Conservation (phyloP, 495 filamentous ascomycete species). For the Hypoxylon fragiforme region DNA sequence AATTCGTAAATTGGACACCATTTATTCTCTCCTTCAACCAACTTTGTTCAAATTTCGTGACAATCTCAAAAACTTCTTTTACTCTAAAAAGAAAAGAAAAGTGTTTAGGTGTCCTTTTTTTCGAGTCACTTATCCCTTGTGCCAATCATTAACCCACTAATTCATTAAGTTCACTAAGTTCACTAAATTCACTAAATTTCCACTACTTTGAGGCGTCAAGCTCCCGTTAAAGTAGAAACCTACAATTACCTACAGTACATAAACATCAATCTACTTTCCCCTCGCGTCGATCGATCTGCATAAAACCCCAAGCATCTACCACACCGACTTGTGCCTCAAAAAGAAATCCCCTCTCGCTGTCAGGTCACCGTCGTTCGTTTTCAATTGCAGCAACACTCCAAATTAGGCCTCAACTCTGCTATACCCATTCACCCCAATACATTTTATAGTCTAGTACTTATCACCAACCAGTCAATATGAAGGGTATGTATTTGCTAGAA, state of each 20-base stretch:
- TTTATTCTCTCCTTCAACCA: slow-evolving; percentile 17
- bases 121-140: background rate
- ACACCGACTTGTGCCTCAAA: slow-evolving; percentile 21
- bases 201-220: background rate
- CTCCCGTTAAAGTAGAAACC: too few species aligned
- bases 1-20: slow-evolving; percentile 18
- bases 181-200: too few species aligned
- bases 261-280: too few species aligned
- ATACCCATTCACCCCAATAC: slow-evolving; percentile 11
- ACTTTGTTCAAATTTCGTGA: slow-evolving; percentile 12
- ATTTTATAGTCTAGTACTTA: background rate
- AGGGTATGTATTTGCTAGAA: slow-evolving; percentile 39
- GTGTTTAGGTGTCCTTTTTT: background rate
- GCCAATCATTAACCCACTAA: background rate
- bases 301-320: background rate
- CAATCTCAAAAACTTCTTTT: too few species aligned
- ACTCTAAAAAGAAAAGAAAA: slow-evolving; percentile 1
- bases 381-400: slow-evolving; percentile 4
- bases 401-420: background rate
- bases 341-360: slow-evolving; percentile 3
- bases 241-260: background rate
- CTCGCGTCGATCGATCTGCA: background rate
- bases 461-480: slow-evolving; percentile 40
- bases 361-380: slow-evolving; percentile 19
- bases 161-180: too few species aligned